Evolutionary conservation across 2,329 filamentous ascomycete genomes (phyloP).

Genomic region (Calonectria henricotiae): DNA sequence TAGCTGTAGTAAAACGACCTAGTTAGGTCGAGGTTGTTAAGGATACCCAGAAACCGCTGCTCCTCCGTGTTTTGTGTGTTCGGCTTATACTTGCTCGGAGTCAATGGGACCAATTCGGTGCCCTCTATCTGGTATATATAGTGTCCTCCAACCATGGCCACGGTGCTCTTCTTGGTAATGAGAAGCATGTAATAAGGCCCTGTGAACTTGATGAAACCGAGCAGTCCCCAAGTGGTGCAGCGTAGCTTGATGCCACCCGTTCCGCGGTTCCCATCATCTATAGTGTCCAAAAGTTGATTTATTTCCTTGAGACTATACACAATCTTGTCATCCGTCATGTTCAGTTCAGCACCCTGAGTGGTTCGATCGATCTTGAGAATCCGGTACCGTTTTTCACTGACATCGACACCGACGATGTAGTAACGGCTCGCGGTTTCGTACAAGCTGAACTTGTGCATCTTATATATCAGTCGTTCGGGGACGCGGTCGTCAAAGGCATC

Average conservation of each 20-base stretch:
- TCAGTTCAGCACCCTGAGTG: conserved; percentile 82
- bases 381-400: conserved; percentile 89
- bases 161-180: conserved; percentile 95
- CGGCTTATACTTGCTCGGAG: conserved; percentile 82
- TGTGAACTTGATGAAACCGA: conserved; percentile 97
- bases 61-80: conserved; percentile 89
- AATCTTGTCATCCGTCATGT: conserved; percentile 93
- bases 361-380: conserved; percentile 97
- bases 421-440: conserved; percentile 96
- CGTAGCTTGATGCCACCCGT: conserved; percentile 92
- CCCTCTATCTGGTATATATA: conserved; percentile 96
- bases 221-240: conserved; percentile 91
- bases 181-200: conserved; percentile 97
- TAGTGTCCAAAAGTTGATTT: conserved; percentile 92
- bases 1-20: conserved; percentile 99
- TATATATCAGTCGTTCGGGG: conserved; percentile 65
- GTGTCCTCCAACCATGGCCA: conserved; percentile 96
- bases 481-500: conserved; percentile 57
- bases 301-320: conserved; percentile 94
- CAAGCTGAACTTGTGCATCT: conserved; percentile 97
- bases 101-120: conserved; percentile 91
- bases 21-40: conserved; percentile 92
- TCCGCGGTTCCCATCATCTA: conserved; percentile 94
- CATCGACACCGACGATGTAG: conserved; percentile 94
- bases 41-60: conserved; percentile 87